Evolutionary conservation across 2,329 filamentous ascomycete species (phyloP), one percentile per base, ranked within the genome.

Genomic region (Hypoxylon sp.): DNA sequence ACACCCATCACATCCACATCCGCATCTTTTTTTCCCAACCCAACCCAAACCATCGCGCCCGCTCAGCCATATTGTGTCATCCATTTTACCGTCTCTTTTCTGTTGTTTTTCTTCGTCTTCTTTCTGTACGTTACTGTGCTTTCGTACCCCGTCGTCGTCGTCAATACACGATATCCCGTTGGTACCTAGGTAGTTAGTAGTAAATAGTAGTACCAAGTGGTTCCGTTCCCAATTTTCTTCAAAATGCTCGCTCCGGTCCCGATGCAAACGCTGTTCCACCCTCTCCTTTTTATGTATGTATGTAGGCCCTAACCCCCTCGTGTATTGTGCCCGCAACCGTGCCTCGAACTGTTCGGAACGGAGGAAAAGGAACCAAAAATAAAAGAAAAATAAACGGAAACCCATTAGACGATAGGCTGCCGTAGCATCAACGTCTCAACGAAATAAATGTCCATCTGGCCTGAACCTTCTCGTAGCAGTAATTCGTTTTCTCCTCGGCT

Each of bases 201-300:
- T n/a, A n/a, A n/a, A n/a, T n/a, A n/a, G n/a, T n/a, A n/a, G n/a
- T n/a, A n/a, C n/a, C n/a, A n/a, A n/a, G n/a, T 11, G 2, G 55
- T 46, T 28, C 48, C 52, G 56, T 33, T 50, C 24, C 24, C n/a
- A n/a, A 26, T 26, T 3, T 57, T 40, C 45, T 45, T 59, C 18
- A 30, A n/a, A 50, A 60, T 57, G 58, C 58, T 57, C 61, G 54
- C 58, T 65, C 61, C 54, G 46, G 53, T 49, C 42, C 61, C 50
- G 49, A 68, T 65, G 57, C 61, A 65, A 33, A 64, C 61, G 45
- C 32, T 60, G 46, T 32, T 57, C 24, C 24, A 26, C 3, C 24
- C 24, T 6, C 24, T 6, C 24, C 24, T 6, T 26, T 26, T 26
- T 26, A 26, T 26, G 24, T 26, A 26, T 26, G 24, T 6, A 6